phyloP scores from a whole-genome alignment of 2,329 filamentous ascomycete species.

The Xylariaceae sp. region DNA sequence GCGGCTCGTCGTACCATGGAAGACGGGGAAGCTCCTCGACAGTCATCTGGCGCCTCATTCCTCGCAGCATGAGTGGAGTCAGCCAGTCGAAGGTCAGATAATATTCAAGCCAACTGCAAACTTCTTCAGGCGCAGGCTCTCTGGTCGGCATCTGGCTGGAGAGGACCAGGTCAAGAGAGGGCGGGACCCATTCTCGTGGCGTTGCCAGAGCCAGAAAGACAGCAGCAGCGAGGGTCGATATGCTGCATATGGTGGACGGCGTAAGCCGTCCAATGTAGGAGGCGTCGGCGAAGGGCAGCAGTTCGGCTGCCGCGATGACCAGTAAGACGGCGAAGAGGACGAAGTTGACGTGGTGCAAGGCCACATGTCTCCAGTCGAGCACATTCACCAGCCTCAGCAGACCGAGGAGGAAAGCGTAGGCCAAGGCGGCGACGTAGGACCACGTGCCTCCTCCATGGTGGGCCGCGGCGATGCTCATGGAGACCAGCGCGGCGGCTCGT shows the following conservation, averaged over 20 bases:
- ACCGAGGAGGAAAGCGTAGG: constrained; percentile 37
- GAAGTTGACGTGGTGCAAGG: constrained; percentile 42
- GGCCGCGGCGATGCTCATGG: constrained; percentile 31
- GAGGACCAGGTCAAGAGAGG: constrained; percentile 30
- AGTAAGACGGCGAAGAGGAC: constrained; percentile 30
- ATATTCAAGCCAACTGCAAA: constrained; percentile 45
- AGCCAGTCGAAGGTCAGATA: constrained; percentile 46
- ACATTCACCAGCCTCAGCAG: constrained; percentile 34
- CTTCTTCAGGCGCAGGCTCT: constrained; percentile 43
- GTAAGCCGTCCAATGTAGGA: constrained; percentile 24
- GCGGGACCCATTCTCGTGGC: constrained; percentile 43
- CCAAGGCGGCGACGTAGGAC: constrained; percentile 28
- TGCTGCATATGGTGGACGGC: constrained; percentile 25
- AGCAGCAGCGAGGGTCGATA: constrained; percentile 29
- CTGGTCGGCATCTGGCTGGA: constrained; percentile 27
- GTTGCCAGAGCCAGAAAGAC: constrained; percentile 35
- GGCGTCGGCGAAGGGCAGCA: constrained; percentile 37
- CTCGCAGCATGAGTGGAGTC: constrained; percentile 40
- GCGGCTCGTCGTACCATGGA: constrained; percentile 49
- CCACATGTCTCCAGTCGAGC: constrained; percentile 36
- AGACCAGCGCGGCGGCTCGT: constrained; percentile 31
- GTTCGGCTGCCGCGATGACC: constrained; percentile 28
- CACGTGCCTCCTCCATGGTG: constrained; percentile 26
- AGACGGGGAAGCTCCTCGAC: constrained; percentile 40
- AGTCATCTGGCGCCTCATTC: constrained; percentile 35